Evolutionary conservation across 169 alveolate genomes (phyloP).

Genomic region (Eimeria tenella): DNA sequence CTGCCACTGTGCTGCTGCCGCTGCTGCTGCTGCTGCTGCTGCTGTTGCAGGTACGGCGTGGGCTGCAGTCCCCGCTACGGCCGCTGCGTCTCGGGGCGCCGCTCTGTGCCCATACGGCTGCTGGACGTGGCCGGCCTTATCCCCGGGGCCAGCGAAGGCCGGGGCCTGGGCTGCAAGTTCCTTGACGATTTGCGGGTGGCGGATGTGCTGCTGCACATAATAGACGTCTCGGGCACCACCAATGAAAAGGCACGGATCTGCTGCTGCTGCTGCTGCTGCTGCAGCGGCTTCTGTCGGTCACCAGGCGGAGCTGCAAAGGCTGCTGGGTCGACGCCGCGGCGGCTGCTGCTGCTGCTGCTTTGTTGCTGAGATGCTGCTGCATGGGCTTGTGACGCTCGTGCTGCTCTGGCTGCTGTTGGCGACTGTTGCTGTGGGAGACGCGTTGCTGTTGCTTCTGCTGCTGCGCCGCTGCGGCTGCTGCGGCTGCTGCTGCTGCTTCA

Average conservation of each 20-base stretch:
- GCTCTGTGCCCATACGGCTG: conserved; percentile 82
- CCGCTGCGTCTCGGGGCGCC: conserved; percentile 80
- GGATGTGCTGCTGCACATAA: conserved; percentile 82
- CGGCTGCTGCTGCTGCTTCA: neutral
- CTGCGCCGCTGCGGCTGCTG: neutral
- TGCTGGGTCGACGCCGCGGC: neutral
- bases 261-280: conserved; percentile 13
- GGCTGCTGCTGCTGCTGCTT: conserved; percentile 10
- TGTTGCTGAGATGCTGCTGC: neutral
- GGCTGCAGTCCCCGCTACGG: conserved; percentile 84
- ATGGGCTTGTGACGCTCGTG: neutral
- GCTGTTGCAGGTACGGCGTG: conserved; percentile 54
- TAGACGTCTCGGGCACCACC: conserved; percentile 87
- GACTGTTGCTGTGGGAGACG: neutral
- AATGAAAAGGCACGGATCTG: conserved; percentile 83
- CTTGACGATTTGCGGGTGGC: conserved; percentile 85
- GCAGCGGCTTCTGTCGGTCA: neutral
- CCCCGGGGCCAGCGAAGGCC: conserved; percentile 85
- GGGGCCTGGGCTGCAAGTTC: conserved; percentile 85
- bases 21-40: conserved; percentile 59
- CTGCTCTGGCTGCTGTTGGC: neutral
- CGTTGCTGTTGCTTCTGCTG: neutral
- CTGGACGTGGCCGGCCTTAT: conserved; percentile 85
- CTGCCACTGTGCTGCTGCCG: conserved; percentile 13
- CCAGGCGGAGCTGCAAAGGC: neutral